Evolutionary conservation across 768 basidiomycete species (phyloP), one percentile per base, ranked within the genome.

Genomic region (Pleurotus ostreatus): DNA sequence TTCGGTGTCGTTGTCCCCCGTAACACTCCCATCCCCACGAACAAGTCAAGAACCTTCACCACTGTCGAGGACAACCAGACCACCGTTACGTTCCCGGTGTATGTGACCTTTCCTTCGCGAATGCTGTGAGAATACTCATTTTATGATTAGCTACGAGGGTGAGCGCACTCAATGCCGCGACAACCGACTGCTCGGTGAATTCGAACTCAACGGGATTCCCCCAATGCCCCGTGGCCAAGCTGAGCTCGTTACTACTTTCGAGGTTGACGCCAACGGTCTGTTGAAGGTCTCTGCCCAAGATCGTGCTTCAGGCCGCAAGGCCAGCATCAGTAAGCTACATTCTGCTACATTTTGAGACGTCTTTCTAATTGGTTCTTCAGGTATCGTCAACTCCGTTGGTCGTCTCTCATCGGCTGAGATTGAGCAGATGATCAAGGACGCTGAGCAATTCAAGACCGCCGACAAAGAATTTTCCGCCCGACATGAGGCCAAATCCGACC

Each of bases 51-150:
- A 69, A 92, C 91, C 49, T 99, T 99, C 84, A 99, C 97, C 64
- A 99, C 97, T 55, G 97, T 99, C 61, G 97, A 99, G 84, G 97
- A 99, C 82, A 99, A 98, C 83, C 97, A 98, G 78, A 99, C 97
- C 60, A 96, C 92, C 59, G 97, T 99, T 78, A 98, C 96, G 62
- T 99, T 98, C 93, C 97, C 97, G 65, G 97, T 99, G 85, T 88
- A 77, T 68, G 84, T 68, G 9, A 13, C 61, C 37, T 37, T 11
- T 44, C 39, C 16, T 52, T 49, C 37, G 23, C 16, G 1, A 16
- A n/a, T 37, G 45, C 9, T 13, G n/a, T 23, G 49, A 20, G 66
- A 58, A 22, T 60, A 46, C 46, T 53, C 56, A 40, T 26, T 16
- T 23, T 30, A 51, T 49, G 13, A 60, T 15, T 60, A 88, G 86